These are phyloP conservation scores for Geranium brycei DNA, from an alignment of 345 rosid genomes.

Conservation along the genomic window DNA sequence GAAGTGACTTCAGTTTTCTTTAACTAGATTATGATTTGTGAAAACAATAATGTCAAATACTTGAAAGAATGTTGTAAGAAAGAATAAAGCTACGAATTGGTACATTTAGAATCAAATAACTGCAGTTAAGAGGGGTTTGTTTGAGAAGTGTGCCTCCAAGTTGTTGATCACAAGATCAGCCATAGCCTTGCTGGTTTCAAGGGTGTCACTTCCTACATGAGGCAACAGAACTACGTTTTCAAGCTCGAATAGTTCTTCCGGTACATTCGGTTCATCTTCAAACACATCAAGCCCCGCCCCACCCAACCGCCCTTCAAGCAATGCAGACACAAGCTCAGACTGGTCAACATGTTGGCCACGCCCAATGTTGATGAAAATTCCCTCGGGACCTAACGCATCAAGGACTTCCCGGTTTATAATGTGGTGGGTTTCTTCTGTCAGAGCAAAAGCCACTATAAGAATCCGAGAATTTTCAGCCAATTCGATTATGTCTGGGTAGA, in stretches of 20 bases:
- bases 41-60: neutral
- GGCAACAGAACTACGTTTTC: conserved; percentile 50
- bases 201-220: conserved; percentile 42
- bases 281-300: conserved; percentile 56
- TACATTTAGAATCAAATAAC: conserved; percentile 7
- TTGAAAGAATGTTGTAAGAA: neutral
- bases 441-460: conserved; percentile 46
- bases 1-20: neutral
- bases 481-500: conserved; percentile 25
- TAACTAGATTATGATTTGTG: neutral
- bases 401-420: conserved; percentile 32
- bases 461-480: conserved; percentile 38
- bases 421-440: conserved; percentile 37
- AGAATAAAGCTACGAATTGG: neutral
- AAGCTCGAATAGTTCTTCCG: conserved; percentile 31
- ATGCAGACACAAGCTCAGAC: conserved; percentile 45
- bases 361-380: conserved; percentile 52
- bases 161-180: conserved; percentile 33
- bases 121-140: conserved; percentile 28
- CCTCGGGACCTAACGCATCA: conserved; percentile 50
- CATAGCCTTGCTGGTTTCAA: conserved; percentile 39
- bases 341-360: conserved; percentile 49
- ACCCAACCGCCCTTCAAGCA: conserved; percentile 44
- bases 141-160: conserved; percentile 28
- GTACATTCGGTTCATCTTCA: conserved; percentile 46